Percentiles rank a stretch among this genome's conserved stretches.
These are phyloP conservation scores for Trichoderma lentiforme DNA, from an alignment of 2,329 filamentous ascomycete species.

Conservation along the genomic window DNA sequence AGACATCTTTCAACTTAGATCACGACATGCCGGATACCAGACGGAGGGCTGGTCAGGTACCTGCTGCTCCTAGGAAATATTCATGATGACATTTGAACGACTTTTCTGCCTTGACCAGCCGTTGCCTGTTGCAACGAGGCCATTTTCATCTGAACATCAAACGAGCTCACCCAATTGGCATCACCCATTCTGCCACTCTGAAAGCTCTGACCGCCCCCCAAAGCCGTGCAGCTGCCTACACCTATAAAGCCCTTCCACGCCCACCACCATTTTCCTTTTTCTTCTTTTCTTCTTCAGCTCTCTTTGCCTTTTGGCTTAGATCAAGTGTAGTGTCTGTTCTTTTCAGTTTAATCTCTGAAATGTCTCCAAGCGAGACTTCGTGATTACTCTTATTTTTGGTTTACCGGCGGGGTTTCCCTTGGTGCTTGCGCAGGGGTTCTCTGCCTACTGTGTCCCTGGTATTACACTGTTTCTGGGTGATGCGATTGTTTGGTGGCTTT, in stretches of 20 bases:
- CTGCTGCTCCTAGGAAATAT: not conserved
- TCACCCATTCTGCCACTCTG: slow-evolving; percentile 15
- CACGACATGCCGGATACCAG: not conserved
- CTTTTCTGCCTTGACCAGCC: not conserved
- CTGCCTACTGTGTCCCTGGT: slow-evolving; percentile 40
- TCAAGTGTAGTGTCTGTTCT: slow-evolving; percentile 96
- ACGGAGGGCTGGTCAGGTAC: not conserved
- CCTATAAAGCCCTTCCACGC: slow-evolving; percentile 23
- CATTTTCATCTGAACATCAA: not conserved
- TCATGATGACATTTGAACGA: not conserved
- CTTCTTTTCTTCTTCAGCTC: slow-evolving; percentile 37
- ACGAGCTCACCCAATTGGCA: not conserved
- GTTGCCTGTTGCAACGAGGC: not conserved
- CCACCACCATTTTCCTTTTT: slow-evolving; percentile 19
- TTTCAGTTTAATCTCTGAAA: slow-evolving; percentile 97
- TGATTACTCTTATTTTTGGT: slow-evolving; percentile 72
- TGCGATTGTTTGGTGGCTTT: slow-evolving; percentile 34
- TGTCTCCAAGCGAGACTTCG: slow-evolving; percentile 64
- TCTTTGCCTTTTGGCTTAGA: slow-evolving; percentile 66
- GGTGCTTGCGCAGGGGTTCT: slow-evolving; percentile 39
- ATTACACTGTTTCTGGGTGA: slow-evolving; percentile 42
- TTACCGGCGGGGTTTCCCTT: slow-evolving; percentile 30
- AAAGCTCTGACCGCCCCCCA: slow-evolving; percentile 17
- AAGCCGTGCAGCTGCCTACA: not conserved
- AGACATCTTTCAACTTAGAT: not conserved